A percentile compares a stretch with the other conserved stretches of the same genome.
These are phyloP conservation scores for Scutellaria galericulata DNA, from an alignment of 257 asterid species.

Conservation along the genomic window DNA sequence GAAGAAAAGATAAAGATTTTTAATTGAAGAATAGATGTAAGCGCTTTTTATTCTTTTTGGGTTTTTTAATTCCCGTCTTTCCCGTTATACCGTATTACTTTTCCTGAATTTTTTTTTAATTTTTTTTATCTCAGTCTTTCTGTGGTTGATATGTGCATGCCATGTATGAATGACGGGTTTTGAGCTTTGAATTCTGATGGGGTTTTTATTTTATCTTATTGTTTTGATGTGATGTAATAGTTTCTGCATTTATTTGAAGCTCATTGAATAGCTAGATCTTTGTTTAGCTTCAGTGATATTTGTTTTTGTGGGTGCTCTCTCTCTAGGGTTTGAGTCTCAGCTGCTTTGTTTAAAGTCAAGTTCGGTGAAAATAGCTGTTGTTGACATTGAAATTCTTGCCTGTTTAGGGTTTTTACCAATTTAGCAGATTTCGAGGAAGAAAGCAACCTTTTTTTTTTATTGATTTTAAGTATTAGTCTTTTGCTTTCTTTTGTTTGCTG, in stretches of 20 bases:
- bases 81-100: constrained; percentile 28
- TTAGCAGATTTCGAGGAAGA: constrained; percentile 26
- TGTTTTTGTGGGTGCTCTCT: constrained; percentile 20
- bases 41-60: constrained; percentile 38
- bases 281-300: constrained; percentile 29
- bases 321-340: constrained; percentile 38
- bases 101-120: background rate
- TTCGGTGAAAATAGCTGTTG: background rate
- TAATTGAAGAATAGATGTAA: constrained; percentile 37
- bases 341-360: constrained; percentile 14
- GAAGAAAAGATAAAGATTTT: background rate
- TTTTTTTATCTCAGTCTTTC: constrained; percentile 15
- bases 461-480: constrained; percentile 17
- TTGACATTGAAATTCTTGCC: constrained; percentile 21
- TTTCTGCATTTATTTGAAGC: constrained; percentile 25
- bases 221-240: constrained; percentile 19
- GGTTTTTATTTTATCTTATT: constrained; percentile 6
- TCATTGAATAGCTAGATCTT: constrained; percentile 48
- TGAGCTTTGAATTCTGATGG: constrained; percentile 24
- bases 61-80: constrained; percentile 34
- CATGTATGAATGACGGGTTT: constrained; percentile 28
- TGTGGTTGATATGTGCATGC: constrained; percentile 34
- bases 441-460: background rate
- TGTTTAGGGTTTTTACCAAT: constrained; percentile 39
- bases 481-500: constrained; percentile 31